A percentile compares a stretch with the other conserved stretches of the same genome.
These are phyloP conservation scores for Arxiozyma slooffiae DNA, from an alignment of 1,139 yeast genomes.

Conservation along the genomic window DNA sequence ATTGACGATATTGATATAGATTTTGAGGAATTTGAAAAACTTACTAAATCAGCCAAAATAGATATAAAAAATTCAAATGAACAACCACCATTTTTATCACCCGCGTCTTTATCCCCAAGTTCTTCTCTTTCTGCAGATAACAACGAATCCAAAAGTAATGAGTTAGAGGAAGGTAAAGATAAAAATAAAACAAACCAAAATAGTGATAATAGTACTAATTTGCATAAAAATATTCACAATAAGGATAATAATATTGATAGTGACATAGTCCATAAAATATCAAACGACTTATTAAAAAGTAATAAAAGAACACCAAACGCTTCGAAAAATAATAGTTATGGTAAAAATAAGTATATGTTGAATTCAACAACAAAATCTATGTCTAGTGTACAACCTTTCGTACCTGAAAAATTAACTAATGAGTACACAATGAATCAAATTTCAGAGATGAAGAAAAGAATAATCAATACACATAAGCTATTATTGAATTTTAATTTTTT, in stretches of 20 bases:
- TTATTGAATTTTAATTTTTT: constrained; percentile 27
- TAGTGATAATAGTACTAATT: neutral
- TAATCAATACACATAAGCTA: constrained; percentile 28
- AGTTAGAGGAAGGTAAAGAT: neutral
- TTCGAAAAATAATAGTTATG: neutral
- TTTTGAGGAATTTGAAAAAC: neutral
- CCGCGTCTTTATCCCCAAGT: constrained; percentile 16
- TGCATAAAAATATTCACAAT: neutral
- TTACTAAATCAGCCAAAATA: neutral
- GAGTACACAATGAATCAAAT: constrained; percentile 15
- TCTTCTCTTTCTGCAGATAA: constrained; percentile 10
- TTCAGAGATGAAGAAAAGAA: constrained; percentile 26
- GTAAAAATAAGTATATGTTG: neutral
- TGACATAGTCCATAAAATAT: neutral
- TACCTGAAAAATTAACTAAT: constrained; percentile 13
- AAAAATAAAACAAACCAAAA: neutral
- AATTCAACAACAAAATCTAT: neutral
- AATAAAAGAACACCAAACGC: neutral
- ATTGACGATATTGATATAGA: constrained; percentile 1
- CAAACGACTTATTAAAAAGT: neutral
- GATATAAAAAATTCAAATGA: constrained; percentile 1
- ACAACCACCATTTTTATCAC: constrained; percentile 17
- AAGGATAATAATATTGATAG: neutral
- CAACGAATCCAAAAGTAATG: constrained; percentile 3
- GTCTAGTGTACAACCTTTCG: neutral